Evolutionary conservation across 495 filamentous ascomycete species (phyloP).

Genomic region (Penicillium simplicissimum): DNA sequence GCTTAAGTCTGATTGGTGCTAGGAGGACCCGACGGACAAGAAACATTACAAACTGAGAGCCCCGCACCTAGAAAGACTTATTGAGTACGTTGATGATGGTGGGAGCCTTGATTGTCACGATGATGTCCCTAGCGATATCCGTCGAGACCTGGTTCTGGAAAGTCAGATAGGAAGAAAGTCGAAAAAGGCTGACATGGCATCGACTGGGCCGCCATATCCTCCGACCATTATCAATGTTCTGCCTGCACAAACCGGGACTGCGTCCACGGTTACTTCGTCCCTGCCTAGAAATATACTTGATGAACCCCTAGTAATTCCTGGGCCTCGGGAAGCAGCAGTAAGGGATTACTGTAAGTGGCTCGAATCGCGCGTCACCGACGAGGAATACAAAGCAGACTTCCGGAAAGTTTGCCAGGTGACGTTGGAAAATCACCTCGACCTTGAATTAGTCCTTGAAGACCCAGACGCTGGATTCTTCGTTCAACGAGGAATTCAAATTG

Average conservation of each 20-base stretch:
- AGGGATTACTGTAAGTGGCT: conserved; percentile 26
- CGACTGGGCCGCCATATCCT: conserved; percentile 5
- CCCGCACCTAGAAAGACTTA: conserved; percentile 19
- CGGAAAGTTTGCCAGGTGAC: conserved; percentile 19
- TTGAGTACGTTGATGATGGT: conserved; percentile 17
- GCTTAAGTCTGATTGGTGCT: conserved; percentile 23
- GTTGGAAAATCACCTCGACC: conserved; percentile 23
- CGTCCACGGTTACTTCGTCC: conserved; percentile 7
- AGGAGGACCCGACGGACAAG: conserved; percentile 21
- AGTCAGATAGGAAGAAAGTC: conserved; percentile 14
- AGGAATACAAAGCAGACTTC: conserved; percentile 27
- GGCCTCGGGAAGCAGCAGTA: conserved; percentile 19
- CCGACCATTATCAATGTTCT: conserved; percentile 13
- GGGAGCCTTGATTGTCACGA: conserved; percentile 9
- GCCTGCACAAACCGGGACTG: conserved; percentile 3
- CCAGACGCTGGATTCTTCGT: conserved; percentile 23
- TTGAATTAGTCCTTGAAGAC: conserved; percentile 22
- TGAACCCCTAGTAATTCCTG: conserved; percentile 14
- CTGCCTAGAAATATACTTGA: conserved; percentile 7
- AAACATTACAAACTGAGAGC: conserved; percentile 21
- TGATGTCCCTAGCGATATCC: conserved; percentile 12
- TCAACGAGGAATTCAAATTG: conserved; percentile 24
- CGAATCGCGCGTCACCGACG: conserved; percentile 22
- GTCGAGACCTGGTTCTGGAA: conserved; percentile 14
- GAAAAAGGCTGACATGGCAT: conserved; percentile 10